These are phyloP conservation scores for Falciphora oryzae DNA, from an alignment of 2,329 filamentous ascomycete genomes.

Conservation along the genomic window DNA sequence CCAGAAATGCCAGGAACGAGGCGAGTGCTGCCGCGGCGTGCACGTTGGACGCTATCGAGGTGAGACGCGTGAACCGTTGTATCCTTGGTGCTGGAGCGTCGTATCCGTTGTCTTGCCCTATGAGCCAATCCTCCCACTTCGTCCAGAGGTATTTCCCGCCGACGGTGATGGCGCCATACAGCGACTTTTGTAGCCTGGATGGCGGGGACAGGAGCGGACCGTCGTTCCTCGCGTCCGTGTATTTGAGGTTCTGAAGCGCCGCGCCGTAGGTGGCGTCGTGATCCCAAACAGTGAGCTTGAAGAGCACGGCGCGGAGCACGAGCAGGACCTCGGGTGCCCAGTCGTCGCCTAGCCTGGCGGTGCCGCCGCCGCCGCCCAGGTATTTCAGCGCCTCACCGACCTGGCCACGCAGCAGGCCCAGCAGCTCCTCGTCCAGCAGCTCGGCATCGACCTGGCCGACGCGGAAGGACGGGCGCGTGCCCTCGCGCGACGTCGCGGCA, in stretches of 20 bases:
- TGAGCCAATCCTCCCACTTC: conserved; percentile 83
- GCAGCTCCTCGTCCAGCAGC: conserved; percentile 85
- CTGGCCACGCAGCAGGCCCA: conserved; percentile 79
- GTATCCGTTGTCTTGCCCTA: conserved; percentile 71
- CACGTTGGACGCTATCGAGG: conserved; percentile 60
- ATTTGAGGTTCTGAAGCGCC: conserved; percentile 83
- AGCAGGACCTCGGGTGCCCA: conserved; percentile 83
- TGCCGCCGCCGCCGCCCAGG: conserved; percentile 51
- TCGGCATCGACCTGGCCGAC: conserved; percentile 97
- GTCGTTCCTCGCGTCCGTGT: conserved; percentile 70
- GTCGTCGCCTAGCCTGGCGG: conserved; percentile 65
- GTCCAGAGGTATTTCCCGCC: conserved; percentile 86
- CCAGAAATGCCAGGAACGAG: conserved; percentile 85
- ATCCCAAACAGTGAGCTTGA: conserved; percentile 96
- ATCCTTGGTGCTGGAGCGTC: conserved; percentile 30
- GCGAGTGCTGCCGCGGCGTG: conserved; percentile 77
- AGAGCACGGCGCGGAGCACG: conserved; percentile 69
- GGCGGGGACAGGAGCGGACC: conserved; percentile 62
- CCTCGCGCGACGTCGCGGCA: conserved; percentile 64
- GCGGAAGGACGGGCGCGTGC: conserved; percentile 78
- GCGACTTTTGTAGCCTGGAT: conserved; percentile 72
- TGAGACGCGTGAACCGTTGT: conserved; percentile 60
- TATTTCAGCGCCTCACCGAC: conserved; percentile 86
- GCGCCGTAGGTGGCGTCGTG: conserved; percentile 94
- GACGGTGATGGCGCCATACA: conserved; percentile 82